Base-by-base conservation (phyloP, 768 basidiomycete species). In the Rhizopogon vesiculosus region DNA sequence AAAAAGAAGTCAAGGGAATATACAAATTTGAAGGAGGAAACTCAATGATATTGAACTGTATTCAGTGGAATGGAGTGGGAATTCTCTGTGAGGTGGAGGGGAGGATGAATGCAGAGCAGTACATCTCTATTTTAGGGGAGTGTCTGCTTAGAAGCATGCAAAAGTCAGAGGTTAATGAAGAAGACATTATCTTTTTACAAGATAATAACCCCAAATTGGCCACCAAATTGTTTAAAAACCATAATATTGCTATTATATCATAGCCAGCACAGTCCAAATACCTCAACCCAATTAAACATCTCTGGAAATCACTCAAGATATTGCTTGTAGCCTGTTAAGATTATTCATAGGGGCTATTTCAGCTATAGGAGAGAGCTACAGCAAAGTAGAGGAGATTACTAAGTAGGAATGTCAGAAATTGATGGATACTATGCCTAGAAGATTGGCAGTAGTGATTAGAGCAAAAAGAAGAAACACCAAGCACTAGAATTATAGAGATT, bases 141-240 rank as follows among this genome's bases (percentile, higher is more conserved):
- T 28, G 48, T 25, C 52, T 63, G 19, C 31, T 52, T 33, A 48
- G 48, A 48, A 64, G 45, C 40, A 35, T 64, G 19, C 19, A 61
- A 31, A 39, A 59, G 19, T 62, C 15, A 29, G 40, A 38, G 12
- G 45, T 62, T 29, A 13, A 29, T 15, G 25, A 19, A 18, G 51
- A 54, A 7, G 48, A 62, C 12, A 43, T 56, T 49, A 55, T 58
- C 44, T 74, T 72, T 50, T 66, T 70, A 52, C 73, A 76, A 19
- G 71, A 77, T 54, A 72, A 72, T 45, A 62, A 74, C 60, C 71
- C 64, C 35, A 59, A 35, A 31, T 31, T 48, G 42, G 57, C 61
- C n/a, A 48, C 25, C 18, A 40, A 62, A n/a, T 62, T 54, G 61
- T 59, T 62, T 39, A 13, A 51, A 39, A 56, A 61, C 39, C 39